These are phyloP conservation scores for Lithospermum erythrorhizon DNA, from an alignment of 257 asterid genomes.

Conservation along the genomic window DNA sequence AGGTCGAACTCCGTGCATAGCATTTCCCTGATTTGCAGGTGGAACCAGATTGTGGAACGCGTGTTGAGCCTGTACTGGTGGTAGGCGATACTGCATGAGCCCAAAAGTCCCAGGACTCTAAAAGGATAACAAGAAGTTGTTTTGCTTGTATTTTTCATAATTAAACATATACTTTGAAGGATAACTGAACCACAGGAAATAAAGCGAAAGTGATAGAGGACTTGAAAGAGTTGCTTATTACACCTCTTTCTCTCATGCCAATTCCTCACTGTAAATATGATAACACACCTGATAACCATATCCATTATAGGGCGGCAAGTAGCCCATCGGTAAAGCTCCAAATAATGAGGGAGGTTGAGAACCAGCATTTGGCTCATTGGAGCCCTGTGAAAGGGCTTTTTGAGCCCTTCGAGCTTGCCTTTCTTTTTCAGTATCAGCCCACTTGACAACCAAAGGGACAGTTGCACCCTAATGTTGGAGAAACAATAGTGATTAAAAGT, in stretches of 20 bases:
- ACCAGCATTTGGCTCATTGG: slow-evolving; percentile 19
- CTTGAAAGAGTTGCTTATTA: neutral
- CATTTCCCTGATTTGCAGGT: slow-evolving; percentile 47
- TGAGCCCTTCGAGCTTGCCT: slow-evolving; percentile 68
- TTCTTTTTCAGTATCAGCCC: slow-evolving; percentile 94
- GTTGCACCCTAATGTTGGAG: slow-evolving; percentile 41
- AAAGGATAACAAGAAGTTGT: slow-evolving; percentile 8
- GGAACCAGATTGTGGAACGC: slow-evolving; percentile 39
- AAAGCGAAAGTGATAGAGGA: neutral
- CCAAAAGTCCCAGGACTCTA: slow-evolving; percentile 66
- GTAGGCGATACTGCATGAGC: slow-evolving; percentile 61
- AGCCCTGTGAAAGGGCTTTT: slow-evolving; percentile 42
- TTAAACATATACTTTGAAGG: neutral
- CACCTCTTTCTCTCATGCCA: neutral
- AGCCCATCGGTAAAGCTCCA: slow-evolving; percentile 65
- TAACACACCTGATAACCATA: slow-evolving; percentile 66
- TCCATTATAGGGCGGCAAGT: slow-evolving; percentile 61
- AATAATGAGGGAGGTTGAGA: slow-evolving; percentile 46
- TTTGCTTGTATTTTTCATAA: neutral
- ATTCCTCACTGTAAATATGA: slow-evolving; percentile 1
- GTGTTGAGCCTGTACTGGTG: slow-evolving; percentile 48
- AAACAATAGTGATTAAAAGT: neutral
- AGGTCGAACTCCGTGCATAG: slow-evolving; percentile 30
- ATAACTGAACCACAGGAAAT: neutral
- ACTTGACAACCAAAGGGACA: slow-evolving; percentile 77